Evolutionary conservation across 345 rosid genomes (phyloP), one percentile per base, ranked within the genome.

Genomic region (Euphorbia tirucalli): DNA sequence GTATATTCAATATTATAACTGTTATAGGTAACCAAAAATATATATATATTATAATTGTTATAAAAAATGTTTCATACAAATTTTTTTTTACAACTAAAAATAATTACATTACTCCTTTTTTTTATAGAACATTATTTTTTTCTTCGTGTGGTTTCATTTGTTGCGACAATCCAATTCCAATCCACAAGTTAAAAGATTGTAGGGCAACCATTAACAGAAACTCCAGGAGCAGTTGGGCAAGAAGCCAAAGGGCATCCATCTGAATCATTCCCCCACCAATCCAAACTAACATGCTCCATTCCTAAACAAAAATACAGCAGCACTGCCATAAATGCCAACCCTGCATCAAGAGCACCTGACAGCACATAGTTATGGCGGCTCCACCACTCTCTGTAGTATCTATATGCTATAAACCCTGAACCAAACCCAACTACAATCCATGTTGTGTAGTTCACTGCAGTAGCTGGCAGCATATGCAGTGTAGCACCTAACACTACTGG

Each of bases 321-420:
- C 2, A 89, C 87, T 0, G 82, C 94, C 91, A 87, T 87, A 69
- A 89, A 89, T 0, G 91, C 94, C 49, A 87, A 74, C 55, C 94
- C 91, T 13, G 87, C 87, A 77, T 89, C 89, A 24, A 87, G 87
- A 25, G 89, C 87, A n/a, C 87, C 91, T 0, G 91, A 87, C 14
- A 89, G 70, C n/a, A 83, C 86, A 14, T 87, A 89, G 69, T 89
- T 89, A 46, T 87, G 86, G 62, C 90, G 86, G 32, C 85, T 79
- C 93, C 93, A 89, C 91, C 91, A 89, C 13, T 77, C 78, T 3
- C 84, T 82, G 28, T 87, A 66, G 66, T 89, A 87, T 79, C 85
- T 80, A 48, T 78, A 87, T 37, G 84, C 93, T 44, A 89, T 19
- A 64, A 79, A 89, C 13, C 90, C 90, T 2, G 93, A 89, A 4